A percentile compares a stretch with the other conserved stretches of the same genome.
phyloP scores from a whole-genome alignment of 1,139 yeast species.

The Ogataea hybrid region DNA sequence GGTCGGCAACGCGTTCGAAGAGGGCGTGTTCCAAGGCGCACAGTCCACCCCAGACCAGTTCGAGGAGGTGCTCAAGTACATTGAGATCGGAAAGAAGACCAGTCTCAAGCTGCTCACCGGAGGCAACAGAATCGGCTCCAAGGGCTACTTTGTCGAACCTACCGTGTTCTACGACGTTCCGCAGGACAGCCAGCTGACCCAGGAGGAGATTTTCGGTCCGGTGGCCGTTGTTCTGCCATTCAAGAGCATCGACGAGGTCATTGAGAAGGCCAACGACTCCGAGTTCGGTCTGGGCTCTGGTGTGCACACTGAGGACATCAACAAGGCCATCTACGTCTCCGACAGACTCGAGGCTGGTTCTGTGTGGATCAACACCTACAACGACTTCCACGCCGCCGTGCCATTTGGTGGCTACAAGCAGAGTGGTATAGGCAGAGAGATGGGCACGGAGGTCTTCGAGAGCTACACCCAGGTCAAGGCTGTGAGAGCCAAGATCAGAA shows the following conservation, averaged over 20 bases:
- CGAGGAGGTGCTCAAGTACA: constrained; percentile 65
- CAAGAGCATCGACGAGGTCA: constrained; percentile 59
- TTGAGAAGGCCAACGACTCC: constrained; percentile 62
- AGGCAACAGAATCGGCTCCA: constrained; percentile 57
- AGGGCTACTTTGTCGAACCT: constrained; percentile 68
- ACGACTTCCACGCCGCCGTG: constrained; percentile 67
- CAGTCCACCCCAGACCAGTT: constrained; percentile 71
- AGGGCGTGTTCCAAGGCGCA: constrained; percentile 67
- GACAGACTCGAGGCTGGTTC: constrained; percentile 68
- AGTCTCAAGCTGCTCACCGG: constrained; percentile 73
- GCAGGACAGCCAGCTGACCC: constrained; percentile 55
- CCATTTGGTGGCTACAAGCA: constrained; percentile 81
- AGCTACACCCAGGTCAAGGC: constrained; percentile 72
- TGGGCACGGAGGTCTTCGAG: constrained; percentile 73
- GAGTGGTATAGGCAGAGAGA: constrained; percentile 79
- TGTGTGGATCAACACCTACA: constrained; percentile 75
- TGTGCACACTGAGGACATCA: constrained; percentile 57
- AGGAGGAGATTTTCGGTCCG: constrained; percentile 76
- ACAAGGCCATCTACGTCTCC: constrained; percentile 55
- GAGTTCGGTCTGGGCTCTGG: constrained; percentile 85
- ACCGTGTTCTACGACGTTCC: constrained; percentile 65
- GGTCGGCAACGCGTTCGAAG: constrained; percentile 74
- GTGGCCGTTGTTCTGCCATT: constrained; percentile 68
- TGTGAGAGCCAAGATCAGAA: constrained; percentile 49
- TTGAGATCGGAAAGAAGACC: constrained; percentile 65